Evolutionary conservation across 108 stramenopile genomes (phyloP).

Genomic region (Nitzschia palea): DNA sequence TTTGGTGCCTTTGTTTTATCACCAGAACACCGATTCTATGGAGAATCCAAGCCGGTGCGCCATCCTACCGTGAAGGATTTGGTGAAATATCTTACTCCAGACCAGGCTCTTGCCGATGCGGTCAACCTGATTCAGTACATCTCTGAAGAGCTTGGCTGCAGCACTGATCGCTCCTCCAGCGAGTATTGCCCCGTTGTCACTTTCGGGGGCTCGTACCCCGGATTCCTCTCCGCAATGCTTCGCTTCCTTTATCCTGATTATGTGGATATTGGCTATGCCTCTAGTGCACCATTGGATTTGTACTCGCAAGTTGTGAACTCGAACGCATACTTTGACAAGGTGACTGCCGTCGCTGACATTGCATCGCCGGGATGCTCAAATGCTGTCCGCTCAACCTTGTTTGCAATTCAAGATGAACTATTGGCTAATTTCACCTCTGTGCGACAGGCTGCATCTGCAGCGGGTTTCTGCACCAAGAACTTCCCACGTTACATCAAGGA

Average conservation of each 20-base stretch:
- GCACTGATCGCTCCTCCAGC: constrained; percentile 28
- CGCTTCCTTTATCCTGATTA: constrained; percentile 63
- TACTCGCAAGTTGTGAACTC: constrained; percentile 57
- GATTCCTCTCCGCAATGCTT: constrained; percentile 70
- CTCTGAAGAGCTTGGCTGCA: constrained; percentile 44
- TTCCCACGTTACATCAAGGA: constrained; percentile 50
- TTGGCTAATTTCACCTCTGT: background rate
- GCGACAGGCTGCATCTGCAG: constrained; percentile 24
- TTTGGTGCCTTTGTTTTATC: constrained; percentile 71
- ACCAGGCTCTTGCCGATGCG: constrained; percentile 67
- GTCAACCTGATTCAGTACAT: constrained; percentile 38
- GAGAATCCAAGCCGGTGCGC: constrained; percentile 57
- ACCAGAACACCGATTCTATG: constrained; percentile 88
- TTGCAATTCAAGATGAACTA: constrained; percentile 30
- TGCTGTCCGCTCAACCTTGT: constrained; percentile 47
- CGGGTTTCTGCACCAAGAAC: constrained; percentile 45
- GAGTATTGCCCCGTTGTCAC: constrained; percentile 79
- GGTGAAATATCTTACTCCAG: constrained; percentile 52
- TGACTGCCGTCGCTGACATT: constrained; percentile 58
- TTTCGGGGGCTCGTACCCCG: constrained; percentile 78
- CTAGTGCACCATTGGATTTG: constrained; percentile 66
- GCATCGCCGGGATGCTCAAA: constrained; percentile 52
- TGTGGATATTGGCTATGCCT: constrained; percentile 69
- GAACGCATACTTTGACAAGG: constrained; percentile 67
- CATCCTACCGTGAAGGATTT: constrained; percentile 3